Evolutionary conservation across 257 asterid genomes (phyloP), one percentile per base, ranked within the genome.

Genomic region (Scutellaria galericulata): DNA sequence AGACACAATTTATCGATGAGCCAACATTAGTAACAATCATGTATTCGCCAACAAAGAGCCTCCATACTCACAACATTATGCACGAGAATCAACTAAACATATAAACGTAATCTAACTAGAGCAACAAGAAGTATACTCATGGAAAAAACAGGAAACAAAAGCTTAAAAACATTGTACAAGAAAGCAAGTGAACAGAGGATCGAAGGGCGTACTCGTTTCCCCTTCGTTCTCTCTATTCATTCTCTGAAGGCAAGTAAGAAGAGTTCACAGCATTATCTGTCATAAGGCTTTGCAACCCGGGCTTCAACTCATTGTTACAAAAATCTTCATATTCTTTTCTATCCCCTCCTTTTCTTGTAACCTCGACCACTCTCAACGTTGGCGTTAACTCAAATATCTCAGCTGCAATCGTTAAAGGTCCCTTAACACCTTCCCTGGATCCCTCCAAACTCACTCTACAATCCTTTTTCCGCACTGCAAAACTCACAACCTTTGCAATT

Each of bases 371-470:
- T 87, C 96, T 90, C 81, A 93, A 74, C 0, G 86, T 74, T 0
- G 98, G 96, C 2, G 98, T 93, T 78, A 93, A 69, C 76, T 93
- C 98, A 68, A 93, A 93, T 72, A 93, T 86, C 86, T 93, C 98
- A 56, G 96, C 97, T 70, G 90, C 97, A 81, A 93, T 84, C 1
- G 96, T 80, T 78, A 93, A 77, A 10, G 98, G 98, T 35, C 98
- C 98, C 77, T 86, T 93, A 7, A 68, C 96, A 31, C 98, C 96
- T 56, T 93, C 92, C 75, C 86, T 87, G 0, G 95, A 77, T 39
- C 97, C 98, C 78, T 93, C 98, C 41, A 93, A 70, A 64, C 88
- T 90, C 81, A 93, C 96, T 75, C 89, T 79, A 37, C 91, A 93
- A 73, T 93, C 98, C 85, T 89, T 90, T 78, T 87, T 93, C 86